Base-by-base conservation (phyloP, 179 eudicot species). In the Pouteria campechiana region DNA sequence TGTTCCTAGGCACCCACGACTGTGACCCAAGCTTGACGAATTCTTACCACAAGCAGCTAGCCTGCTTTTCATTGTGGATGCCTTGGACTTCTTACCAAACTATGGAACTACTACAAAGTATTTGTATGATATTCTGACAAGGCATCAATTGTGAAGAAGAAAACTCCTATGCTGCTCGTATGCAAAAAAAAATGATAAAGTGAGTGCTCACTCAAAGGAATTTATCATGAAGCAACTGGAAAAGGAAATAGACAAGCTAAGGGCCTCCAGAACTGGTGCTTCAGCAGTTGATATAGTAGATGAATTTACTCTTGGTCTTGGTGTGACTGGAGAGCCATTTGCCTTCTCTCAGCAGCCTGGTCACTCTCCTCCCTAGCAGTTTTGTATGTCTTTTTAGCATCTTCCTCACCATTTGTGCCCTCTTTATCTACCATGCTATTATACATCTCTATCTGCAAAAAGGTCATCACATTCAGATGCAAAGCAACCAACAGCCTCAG, bases 1-100 rank as follows among this genome's bases (percentile, higher is more conserved):
- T 61, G 89, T 90, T 59, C 95, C 95, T 56, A 96, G 98, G 19
- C 96, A 90, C 57, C 80, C 96, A 5, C 90, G 94, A 55, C 88
- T 90, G 44, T 77, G 76, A 15, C 75, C 87, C 43, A 82, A 86
- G 68, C 74, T 90, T 41, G 98, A 90, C 54, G 98, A 81, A 18
- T 85, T 68, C 67, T 60, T 86, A 75, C 89, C 86, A 56, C 81
- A 75, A 64, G 90, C 92, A 46, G 92, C 94, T 21, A 87, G 80
- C 39, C 39, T 86, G 37, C 75, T 82, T 33, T 90, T 82, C 14
- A 76, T 86, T 25, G 94, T 90, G 52, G 98, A 90, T 73, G 75
- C 98, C 43, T 63, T 86, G 46, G 94, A 90, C 41, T 86, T 90
- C 60, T 61, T 90, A 47, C 81, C 83, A 7, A 86, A 79, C 53